Evolutionary conservation across 495 filamentous ascomycete genomes (phyloP), one percentile per base, ranked within the genome.

Genomic region (Astrothelium subdiscretum): DNA sequence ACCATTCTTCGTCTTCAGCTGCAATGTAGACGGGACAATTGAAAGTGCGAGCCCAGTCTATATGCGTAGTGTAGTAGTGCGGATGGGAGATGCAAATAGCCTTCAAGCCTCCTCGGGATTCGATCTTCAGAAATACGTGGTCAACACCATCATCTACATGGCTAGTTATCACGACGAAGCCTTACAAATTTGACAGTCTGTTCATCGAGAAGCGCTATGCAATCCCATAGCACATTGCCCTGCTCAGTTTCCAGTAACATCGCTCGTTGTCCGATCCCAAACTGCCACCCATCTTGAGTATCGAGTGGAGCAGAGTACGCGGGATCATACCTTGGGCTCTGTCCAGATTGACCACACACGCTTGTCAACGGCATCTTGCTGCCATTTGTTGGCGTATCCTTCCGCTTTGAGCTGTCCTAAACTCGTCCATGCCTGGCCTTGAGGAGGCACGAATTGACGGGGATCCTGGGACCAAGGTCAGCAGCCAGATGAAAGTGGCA

Each of bases 31-130:
- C 80, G 0, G 80, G 80, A 66, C 87, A 90, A 1, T 74, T 62
- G 59, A 92, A 90, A 0, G 70, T 68, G 32, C 73, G 67, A 0
- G 85, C 83, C 88, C 88, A 92, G 43, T 83, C 79, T 0, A 84
- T 65, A 64, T 88, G 82, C 11, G 87, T 85, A 18, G 81, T 81
- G 72, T 88, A 91, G 70, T 85, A 92, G 69, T 92, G 88, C 35
- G 88, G 88, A 70, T 92, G 88, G 0, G 81, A 85, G 66, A 92
- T 90, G 48, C 91, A 83, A 40, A 91, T 90, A 0, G 82, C 87
- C n/a, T 77, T 73, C 2, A 92, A 67, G 0, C 85, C 86, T 51
- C 88, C 88, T 58, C 69, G 72, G 31, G 62, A 61, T 13, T 67
- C 67, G 59, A 77, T 74, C 67, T 69, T 26, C 6, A 20, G 8